Evolutionary conservation across 257 asterid species (phyloP), one percentile per base, ranked within the genome.

Genomic region (Fraxinus americana): DNA sequence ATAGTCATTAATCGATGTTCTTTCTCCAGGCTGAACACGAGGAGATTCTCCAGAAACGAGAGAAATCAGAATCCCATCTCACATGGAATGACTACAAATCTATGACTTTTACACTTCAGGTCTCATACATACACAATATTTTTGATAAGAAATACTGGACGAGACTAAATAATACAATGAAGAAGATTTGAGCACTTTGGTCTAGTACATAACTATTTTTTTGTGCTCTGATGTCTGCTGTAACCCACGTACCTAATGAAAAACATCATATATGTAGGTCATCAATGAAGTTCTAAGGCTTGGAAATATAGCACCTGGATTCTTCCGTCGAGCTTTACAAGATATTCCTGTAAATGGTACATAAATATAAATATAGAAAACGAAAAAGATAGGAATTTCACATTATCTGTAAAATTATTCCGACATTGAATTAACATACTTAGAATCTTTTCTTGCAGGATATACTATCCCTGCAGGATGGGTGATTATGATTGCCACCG

Each of bases 231-330:
- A 23, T 8, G 16, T 23, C 17, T 8, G 30, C 67, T 59, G 1
- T 59, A 59, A 59, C 12, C 11, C 14, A 0, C 14, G 12, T 59
- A 21, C 30, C 32, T 59, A 59, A 59, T 21, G 67, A 61, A 61
- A 23, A 17, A 9, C 74, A 6, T 2, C 25, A 12, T 29, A 1
- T 5, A 16, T 29, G 12, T n/a, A 91, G 94, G 96, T 92, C 21
- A 87, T 92, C 74, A 91, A 91, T 85, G 97, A 92, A 84, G 93
- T 88, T 23, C 72, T 89, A 38, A 89, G 97, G 82, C 83, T 91
- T 36, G 96, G 95, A 71, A 92, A 92, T 48, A 80, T 92, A 77
- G 96, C 97, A 38, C 97, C 97, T 12, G 97, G 97, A 57, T 84
- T 92, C 77, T 92, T 92, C 52, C 94, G 96, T 19, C 85, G 93